Percentiles rank a stretch among this genome's conserved stretches.
Conservation (phyloP, 805 yeast genomes). For the Metschnikowia picachoensis region DNA sequence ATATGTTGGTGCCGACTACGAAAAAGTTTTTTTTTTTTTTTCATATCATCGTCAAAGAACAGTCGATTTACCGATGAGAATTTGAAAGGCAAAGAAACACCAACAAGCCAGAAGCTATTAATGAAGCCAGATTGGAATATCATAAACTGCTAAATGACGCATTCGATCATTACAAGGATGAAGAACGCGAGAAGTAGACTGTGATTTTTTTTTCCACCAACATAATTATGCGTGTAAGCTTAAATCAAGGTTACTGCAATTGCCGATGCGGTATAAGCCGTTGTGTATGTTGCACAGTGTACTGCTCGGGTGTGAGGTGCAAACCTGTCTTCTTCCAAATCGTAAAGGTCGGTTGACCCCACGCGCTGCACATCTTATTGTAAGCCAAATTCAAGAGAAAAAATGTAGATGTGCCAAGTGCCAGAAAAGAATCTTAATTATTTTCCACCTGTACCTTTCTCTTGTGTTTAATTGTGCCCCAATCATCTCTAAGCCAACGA, state of each 20-base stretch:
- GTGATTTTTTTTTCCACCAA: constrained; percentile 32
- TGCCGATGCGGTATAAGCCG: constrained; percentile 35
- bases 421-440: constrained; percentile 38
- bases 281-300: constrained; percentile 43
- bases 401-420: constrained; percentile 47
- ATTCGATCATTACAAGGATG: constrained; percentile 37
- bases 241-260: constrained; percentile 33
- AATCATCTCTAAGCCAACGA: constrained; percentile 42
- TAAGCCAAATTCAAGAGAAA: constrained; percentile 38
- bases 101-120: constrained; percentile 49
- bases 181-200: constrained; percentile 37
- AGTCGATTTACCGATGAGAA: constrained; percentile 54
- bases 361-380: constrained; percentile 33
- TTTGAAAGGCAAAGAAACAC: constrained; percentile 47
- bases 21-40: constrained; percentile 25
- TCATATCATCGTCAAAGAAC: constrained; percentile 38
- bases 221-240: constrained; percentile 35
- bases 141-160: constrained; percentile 46
- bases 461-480: constrained; percentile 38
- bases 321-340: constrained; percentile 43
- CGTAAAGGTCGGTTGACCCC: constrained; percentile 39
- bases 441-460: constrained; percentile 37
- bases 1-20: constrained; percentile 36
- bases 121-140: constrained; percentile 45
- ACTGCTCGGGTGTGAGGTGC: constrained; percentile 27